Evolutionary conservation across 306 rosid species (phyloP), one percentile per base, ranked within the genome.

Genomic region (Pyrus communis): DNA sequence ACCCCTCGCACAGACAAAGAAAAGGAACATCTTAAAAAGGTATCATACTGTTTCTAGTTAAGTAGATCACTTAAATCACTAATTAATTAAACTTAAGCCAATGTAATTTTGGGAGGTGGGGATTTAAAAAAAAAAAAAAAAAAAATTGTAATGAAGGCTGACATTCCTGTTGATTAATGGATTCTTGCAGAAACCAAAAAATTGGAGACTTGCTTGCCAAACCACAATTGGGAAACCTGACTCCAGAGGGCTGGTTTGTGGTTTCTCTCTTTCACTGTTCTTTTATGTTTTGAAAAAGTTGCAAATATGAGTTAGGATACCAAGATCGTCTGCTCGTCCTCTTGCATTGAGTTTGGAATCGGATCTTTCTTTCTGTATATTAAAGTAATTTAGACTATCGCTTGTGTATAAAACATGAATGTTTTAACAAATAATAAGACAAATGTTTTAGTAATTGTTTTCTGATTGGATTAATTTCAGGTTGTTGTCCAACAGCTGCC

Each of bases 151-250:
- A 0, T 6, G 66, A 27, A 61, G 38, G 67, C 67, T 27, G 55
- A 49, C 55, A 49, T 4, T 15, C 55, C 55, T 15, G 55, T 49
- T 49, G 6, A 49, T 49, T 49, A 15, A 49, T 49, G 55, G 21
- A 49, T 17, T 21, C 55, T 67, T n/a, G 33, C 88, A 95, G 99
- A 95, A 95, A 87, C 99, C 93, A 76, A 92, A 87, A 85, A 90
- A 87, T 78, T 95, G 96, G 96, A 95, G 99, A 87, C 89, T 92
- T 59, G 99, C 99, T 84, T 95, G 99, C 86, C 99, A 95, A 85
- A 84, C 91, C 69, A 86, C 84, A 45, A 97, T 95, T 51, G 97
- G 97, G 30, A 74, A 82, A 78, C 82, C 91, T 67, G 96, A 92
- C 74, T 88, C 97, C 0, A 87, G 58, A 45, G 97, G 97, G 40